phyloP scores from a whole-genome alignment of 73 alveolate genomes.

The Blepharisma stoltei region DNA sequence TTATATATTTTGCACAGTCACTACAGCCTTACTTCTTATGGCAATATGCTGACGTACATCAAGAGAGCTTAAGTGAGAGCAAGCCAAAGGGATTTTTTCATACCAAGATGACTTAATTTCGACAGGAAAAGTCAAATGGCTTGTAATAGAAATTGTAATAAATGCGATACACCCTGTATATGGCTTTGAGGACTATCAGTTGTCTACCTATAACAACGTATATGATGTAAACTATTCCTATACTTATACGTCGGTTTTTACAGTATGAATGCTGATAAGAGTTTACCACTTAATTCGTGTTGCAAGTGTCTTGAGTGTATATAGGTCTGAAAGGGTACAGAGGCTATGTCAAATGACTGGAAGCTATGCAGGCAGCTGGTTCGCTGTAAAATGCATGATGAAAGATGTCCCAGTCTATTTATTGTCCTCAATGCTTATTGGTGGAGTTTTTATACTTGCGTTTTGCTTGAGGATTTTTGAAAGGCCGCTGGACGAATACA shows the following conservation, averaged over 20 bases:
- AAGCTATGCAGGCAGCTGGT: constrained; percentile 45
- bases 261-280: background rate
- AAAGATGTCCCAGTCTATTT: constrained; percentile 48
- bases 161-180: constrained; percentile 15
- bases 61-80: constrained; percentile 7
- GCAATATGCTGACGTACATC: constrained; percentile 10
- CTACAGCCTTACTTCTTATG: background rate
- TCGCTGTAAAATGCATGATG: constrained; percentile 62
- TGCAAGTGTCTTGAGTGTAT: background rate
- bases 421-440: constrained; percentile 34
- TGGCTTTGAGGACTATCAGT: background rate
- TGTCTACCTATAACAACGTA: background rate
- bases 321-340: constrained; percentile 38
- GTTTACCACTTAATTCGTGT: background rate
- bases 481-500: constrained; percentile 32
- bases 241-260: background rate
- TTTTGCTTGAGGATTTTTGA: constrained; percentile 45
- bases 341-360: constrained; percentile 50
- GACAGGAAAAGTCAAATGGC: background rate
- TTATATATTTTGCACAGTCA: background rate
- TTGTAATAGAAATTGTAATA: constrained; percentile 10
- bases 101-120: background rate
- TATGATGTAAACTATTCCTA: background rate
- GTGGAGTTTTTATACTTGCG: constrained; percentile 41
- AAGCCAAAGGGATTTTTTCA: constrained; percentile 3